Percentiles rank a stretch among this genome's conserved stretches.
These are phyloP conservation scores for Cladochytrium replicatum DNA, from an alignment of 192 early-diverging fungal genomes.

Conservation along the genomic window DNA sequence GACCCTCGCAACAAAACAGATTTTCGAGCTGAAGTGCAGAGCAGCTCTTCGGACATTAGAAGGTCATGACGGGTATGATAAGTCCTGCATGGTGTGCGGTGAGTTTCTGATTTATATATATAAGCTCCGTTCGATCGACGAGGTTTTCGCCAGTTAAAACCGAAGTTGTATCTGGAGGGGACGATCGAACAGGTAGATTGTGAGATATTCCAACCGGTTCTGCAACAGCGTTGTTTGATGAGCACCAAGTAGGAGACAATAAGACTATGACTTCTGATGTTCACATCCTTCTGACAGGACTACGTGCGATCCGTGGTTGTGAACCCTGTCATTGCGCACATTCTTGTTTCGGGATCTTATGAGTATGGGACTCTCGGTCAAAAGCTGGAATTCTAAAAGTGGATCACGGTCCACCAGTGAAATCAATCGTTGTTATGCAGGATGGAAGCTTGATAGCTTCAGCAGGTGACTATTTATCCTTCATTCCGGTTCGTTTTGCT, in stretches of 20 bases:
- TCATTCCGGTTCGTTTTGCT: no score
- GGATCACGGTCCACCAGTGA: slow-evolving; percentile 78
- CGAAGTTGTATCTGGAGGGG: slow-evolving; percentile 76
- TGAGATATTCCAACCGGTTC: slow-evolving; percentile 89
- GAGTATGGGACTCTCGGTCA: slow-evolving; percentile 93
- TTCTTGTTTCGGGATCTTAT: slow-evolving; percentile 82
- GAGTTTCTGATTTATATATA: background rate
- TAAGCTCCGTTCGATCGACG: slow-evolving; percentile 68
- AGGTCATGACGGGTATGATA: slow-evolving; percentile 40
- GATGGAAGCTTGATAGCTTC: slow-evolving; percentile 70
- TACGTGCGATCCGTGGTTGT: slow-evolving; percentile 76
- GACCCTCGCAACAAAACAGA: slow-evolving; percentile 11
- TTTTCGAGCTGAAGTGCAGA: slow-evolving; percentile 43
- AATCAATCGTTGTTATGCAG: slow-evolving; percentile 73
- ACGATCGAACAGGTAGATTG: slow-evolving; percentile 83
- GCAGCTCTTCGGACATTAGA: slow-evolving; percentile 49
- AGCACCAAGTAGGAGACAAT: slow-evolving; percentile 54
- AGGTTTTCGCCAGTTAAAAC: slow-evolving; percentile 71
- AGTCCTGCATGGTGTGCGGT: background rate
- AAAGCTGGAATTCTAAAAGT: slow-evolving; percentile 65
- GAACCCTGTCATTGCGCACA: slow-evolving; percentile 61
- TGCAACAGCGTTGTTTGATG: slow-evolving; percentile 55
- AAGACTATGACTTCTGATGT: background rate
- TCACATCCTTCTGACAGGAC: slow-evolving; percentile 36
- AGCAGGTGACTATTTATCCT: slow-evolving; percentile 29